Conservation (phyloP, 352 stramenopile species). For the Phytopythium ostracodes region DNA sequence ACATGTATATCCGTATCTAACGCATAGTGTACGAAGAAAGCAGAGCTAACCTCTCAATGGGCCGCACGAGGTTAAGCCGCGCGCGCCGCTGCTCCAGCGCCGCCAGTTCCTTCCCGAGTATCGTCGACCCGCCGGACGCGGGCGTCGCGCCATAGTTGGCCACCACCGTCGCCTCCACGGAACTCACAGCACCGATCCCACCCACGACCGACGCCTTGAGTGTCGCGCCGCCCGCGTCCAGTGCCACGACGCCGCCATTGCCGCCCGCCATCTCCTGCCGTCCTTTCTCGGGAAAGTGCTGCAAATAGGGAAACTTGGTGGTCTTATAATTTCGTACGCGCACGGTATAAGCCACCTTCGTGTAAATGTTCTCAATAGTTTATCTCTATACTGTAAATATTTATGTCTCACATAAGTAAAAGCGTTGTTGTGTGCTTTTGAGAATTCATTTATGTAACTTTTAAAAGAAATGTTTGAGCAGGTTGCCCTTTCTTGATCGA, state of each 20-base stretch:
- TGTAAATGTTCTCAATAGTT: no score
- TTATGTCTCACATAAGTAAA: no score
- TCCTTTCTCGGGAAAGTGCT: not conserved
- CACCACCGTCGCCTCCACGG: constrained; percentile 18
- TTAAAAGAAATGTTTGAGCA: not conserved
- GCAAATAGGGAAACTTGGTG: not conserved
- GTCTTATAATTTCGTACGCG: not conserved
- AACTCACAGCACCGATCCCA: not conserved
- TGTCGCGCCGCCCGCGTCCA: constrained; percentile 58
- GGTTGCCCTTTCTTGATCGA: not conserved
- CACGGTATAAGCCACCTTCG: no score
- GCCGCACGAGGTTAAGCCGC: constrained; percentile 40
- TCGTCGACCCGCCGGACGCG: constrained; percentile 13
- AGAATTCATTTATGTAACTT: not conserved
- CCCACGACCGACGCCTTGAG: constrained; percentile 54
- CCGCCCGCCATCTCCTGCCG: constrained; percentile 3
- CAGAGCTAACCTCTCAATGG: constrained; percentile 30
- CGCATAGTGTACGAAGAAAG: constrained; percentile 3
- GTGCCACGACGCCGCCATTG: constrained; percentile 26
- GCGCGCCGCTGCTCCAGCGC: constrained; percentile 50
- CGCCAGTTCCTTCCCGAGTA: constrained; percentile 46
- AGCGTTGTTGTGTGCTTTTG: no score
- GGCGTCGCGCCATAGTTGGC: constrained; percentile 46
- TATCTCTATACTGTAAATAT: no score
- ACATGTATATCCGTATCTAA: not conserved